Base-by-base conservation (phyloP, 257 asterid genomes). In the Scutellaria baicalensis region DNA sequence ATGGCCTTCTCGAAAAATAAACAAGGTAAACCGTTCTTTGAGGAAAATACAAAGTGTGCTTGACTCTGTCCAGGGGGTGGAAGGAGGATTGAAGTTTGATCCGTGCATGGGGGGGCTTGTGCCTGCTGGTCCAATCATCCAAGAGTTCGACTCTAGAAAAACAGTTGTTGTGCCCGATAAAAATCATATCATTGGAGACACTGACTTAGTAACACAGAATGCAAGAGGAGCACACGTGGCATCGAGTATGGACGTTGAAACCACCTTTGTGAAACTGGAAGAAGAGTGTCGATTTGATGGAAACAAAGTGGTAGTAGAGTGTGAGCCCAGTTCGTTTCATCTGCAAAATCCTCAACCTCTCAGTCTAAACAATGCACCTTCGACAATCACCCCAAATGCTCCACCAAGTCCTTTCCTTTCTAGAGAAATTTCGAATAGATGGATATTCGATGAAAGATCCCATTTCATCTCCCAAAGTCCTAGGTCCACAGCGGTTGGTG, bases 1-100 rank as follows among this genome's bases (percentile, higher is more conserved):
- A 77, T 92, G 98, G 98, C 98, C 98, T 68, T 90, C 93, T 56
- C 91, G 97, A 73, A 88, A 88, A 79, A 92, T 92, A 77, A 84
- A 83, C 68, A 92, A 92, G 77, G 98, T 88, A 27, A 86, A 88
- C 78, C 93, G 95, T 48, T 93, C 98, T 66, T 75, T 93, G 66
- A 83, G 78, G 70, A 90, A 93, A 72, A 84, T 93, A 48, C 95
- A 79, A 51, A 79, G 84, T 5, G 91, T 90, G 75, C 82, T 93
- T 4, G 84, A 88, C 78, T 93, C 98, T 48, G 98, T 88, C 59
- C 88, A 88, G 48, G 97, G 97, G 14, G 83, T 85, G 49, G 94
- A 83, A 78, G 94, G 90, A 56, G 95, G 87, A 71, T 62, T 93
- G 54, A 85, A 82, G 83, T 88, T 84, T 61, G 90, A 93, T 77